phyloP scores from a whole-genome alignment of 768 basidiomycete species.

The Hypholoma sublateritium region DNA sequence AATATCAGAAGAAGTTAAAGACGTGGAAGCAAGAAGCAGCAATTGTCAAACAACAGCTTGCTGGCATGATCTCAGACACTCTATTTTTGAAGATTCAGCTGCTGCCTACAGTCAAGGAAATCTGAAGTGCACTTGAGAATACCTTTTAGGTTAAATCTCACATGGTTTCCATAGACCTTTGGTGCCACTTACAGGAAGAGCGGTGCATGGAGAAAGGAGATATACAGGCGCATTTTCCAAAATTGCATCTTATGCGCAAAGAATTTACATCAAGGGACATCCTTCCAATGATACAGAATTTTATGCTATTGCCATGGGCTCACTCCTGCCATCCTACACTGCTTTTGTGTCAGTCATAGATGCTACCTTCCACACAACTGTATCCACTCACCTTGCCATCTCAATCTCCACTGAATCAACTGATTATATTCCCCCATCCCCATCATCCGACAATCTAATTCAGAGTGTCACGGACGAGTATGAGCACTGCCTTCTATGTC shows the following conservation, averaged over 20 bases:
- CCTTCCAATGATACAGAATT: constrained; percentile 6
- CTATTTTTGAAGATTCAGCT: constrained; percentile 14
- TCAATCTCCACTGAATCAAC: background rate
- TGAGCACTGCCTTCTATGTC: constrained; percentile 13
- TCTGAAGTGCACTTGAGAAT: constrained; percentile 8
- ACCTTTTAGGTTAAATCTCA: constrained; percentile 11
- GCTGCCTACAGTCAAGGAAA: constrained; percentile 11
- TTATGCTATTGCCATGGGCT: constrained; percentile 13
- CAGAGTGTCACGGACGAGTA: constrained; percentile 24
- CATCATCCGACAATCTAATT: constrained; percentile 20
- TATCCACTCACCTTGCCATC: background rate
- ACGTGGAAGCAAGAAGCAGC: constrained; percentile 16
- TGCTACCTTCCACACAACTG: constrained; percentile 6
- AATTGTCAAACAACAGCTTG: constrained; percentile 16
- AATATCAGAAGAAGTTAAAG: constrained; percentile 21
- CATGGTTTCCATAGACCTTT: constrained; percentile 14
- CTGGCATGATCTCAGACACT: constrained; percentile 16
- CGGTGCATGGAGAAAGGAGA: constrained; percentile 16
- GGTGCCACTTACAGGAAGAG: constrained; percentile 10
- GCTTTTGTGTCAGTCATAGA: constrained; percentile 13
- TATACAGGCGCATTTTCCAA: constrained; percentile 17
- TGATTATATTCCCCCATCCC: background rate
- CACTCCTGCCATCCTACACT: constrained; percentile 13
- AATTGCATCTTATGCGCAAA: constrained; percentile 13
- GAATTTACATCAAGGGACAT: constrained; percentile 13